These are phyloP conservation scores for Monilinia fructigena DNA, from an alignment of 2,329 filamentous ascomycete genomes.

Conservation along the genomic window DNA sequence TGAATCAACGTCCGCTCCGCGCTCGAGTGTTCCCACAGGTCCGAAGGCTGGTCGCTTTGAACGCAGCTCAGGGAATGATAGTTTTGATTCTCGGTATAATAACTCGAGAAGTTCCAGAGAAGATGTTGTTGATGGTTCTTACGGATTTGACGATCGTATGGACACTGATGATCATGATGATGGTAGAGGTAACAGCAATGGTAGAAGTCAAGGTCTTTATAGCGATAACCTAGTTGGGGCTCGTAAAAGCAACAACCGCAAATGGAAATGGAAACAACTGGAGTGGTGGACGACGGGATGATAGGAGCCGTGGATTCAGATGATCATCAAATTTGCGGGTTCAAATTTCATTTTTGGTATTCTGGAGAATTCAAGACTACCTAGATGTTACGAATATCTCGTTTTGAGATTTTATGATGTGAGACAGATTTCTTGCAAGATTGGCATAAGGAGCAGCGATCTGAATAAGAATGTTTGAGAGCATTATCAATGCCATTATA, in stretches of 20 bases:
- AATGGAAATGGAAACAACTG: conserved; percentile 30
- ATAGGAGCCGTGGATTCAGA: conserved; percentile 32
- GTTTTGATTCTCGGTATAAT: conserved; percentile 33
- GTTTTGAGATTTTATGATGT: conserved; percentile 9
- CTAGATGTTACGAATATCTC: conserved; percentile 8
- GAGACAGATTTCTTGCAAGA: neutral
- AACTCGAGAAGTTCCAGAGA: conserved; percentile 29
- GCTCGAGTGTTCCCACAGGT: conserved; percentile 32
- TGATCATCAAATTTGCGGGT: conserved; percentile 24
- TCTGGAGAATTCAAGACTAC: neutral
- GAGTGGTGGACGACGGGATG: conserved; percentile 30
- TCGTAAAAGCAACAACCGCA: conserved; percentile 23
- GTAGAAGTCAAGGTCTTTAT: conserved; percentile 34
- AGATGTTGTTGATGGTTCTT: conserved; percentile 40
- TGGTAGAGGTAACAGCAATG: conserved; percentile 20
- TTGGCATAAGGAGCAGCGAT: conserved; percentile 14
- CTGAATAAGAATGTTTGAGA: neutral
- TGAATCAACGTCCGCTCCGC: conserved; percentile 10
- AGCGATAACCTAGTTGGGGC: conserved; percentile 38
- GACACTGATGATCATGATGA: conserved; percentile 37
- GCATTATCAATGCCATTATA: neutral
- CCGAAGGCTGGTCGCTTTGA: conserved; percentile 36
- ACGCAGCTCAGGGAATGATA: conserved; percentile 30
- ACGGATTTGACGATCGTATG: conserved; percentile 41
- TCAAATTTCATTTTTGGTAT: neutral